Base-by-base conservation (phyloP, 306 rosid genomes). In the Pueraria montana region DNA sequence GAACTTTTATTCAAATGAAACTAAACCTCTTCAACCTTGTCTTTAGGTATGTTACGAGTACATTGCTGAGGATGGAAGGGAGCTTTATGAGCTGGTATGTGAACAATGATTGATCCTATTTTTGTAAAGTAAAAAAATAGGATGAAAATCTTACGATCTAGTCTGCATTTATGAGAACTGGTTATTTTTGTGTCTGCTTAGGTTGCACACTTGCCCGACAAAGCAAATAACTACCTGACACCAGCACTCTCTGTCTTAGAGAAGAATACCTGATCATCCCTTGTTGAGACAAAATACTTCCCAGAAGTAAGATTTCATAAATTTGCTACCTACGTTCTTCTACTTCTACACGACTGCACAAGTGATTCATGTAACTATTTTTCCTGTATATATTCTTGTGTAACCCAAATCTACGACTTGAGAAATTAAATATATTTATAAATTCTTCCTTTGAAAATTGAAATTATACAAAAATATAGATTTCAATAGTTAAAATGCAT, bases 191-290 rank as follows among this genome's bases (percentile, higher is more conserved):
- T 74, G 70, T 69, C 26, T 78, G 48, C 76, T 82, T 90, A 96
- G 99, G 98, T 96, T 34, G 99, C 98, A 16, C 98, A 96, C 90
- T 88, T 93, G 91, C 99, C 98, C 2, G 98, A 96, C 90, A 93
- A 96, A 91, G 99, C 99, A 80, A 96, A 96, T 84, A 96, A 96
- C 89, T 96, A 96, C 85, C 80, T 96, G 89, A 87, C 98, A 12
- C 99, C 99, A 12, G 98, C 99, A 56, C 89, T 96, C 8, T 93
- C 98, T 8, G 97, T 88, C 84, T 81, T 96, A 40, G 98, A 96
- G 90, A 96, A 93, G 92, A 96, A 96, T 84, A 96, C 99, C 21
- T 95, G 88, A 95, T 81, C 64, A 24, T 66, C 68, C 77, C 82
- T 45, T 24, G 66, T 40, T 32, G 59, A 59, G 82, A 50, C 48